Evolutionary conservation across 768 basidiomycete genomes (phyloP), one percentile per base, ranked within the genome.

Genomic region (Leccinum fibrillosum): DNA sequence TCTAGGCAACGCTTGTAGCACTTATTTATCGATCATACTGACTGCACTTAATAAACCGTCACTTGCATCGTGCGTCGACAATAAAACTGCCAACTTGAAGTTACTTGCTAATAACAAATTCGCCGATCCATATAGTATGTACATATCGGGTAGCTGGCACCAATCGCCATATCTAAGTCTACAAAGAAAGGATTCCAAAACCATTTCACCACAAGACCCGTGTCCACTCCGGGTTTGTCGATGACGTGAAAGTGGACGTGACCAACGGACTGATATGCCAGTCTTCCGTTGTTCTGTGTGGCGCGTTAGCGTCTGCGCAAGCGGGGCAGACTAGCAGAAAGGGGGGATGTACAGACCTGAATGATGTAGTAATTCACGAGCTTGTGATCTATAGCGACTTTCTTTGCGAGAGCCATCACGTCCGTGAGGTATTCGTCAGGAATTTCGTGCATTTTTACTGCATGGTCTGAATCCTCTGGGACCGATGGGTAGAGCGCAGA

Each of bases 201-300:
- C 95, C 96, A 98, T 4, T 82, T 9, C 56, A 98, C 76, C 13
- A 83, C 83, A 34, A 98, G 81, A 4, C 96, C 96, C 62, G 88
- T 84, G 0, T 42, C 17, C 4, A 79, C 68, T 52, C 86, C 82
- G 10, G 90, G 92, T 72, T 97, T 98, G 10, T 92, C 91, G 59
- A 97, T 95, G 62, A 97, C 80, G 67, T 98, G 93, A 75, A 93
- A 93, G 71, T 95, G 93, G 8, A 93, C 92, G 67, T 96, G 93
- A 55, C 85, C 81, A 37, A 96, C 92, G 39, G 80, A 77, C 75
- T 84, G 85, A 65, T 81, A 85, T 54, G 82, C 88, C 63, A 82
- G 76, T 53, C 76, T 69, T 5, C 87, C 87, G 66, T 89, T 89
- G 75, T 89, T 89, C 85, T 86, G 61, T 32, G n/a, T 50, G 72